Base-by-base conservation (phyloP, 2,329 filamentous ascomycete species). In the Colletotrichum australisinense region DNA sequence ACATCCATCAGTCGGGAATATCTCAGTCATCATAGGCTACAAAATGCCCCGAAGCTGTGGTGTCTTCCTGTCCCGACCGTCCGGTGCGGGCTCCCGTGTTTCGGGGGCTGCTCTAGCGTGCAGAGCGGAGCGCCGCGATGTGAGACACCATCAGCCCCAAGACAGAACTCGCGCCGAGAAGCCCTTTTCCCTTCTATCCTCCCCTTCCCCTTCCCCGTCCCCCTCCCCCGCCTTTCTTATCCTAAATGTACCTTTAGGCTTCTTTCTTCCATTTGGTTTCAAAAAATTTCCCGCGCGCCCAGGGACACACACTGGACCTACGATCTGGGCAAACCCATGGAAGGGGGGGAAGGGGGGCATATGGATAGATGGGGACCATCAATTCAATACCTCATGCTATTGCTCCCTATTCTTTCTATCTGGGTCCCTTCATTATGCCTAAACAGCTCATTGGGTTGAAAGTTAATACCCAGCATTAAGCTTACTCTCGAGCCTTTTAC, bases 1-100 rank as follows among this genome's bases (percentile, higher is more conserved):
- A n/a, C 19, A 49, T 49, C 42, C 42, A 19, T n/a, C 42, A n/a
- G 42, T 49, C 42, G 42, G 42, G 42, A 49, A 49, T 19, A 19
- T n/a, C 19, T 49, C 42, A 49, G 42, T 9, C 8, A 49, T 9
- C 42, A n/a, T 19, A 49, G 42, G 16, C 42, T 49, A 19, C 42
- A 19, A 49, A 49, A 49, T 49, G 16, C 42, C 42, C 42, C 42
- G 42, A 49, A 49, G 38, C 38, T 42, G 14, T 42, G 38, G 38
- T 49, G 7, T 12, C 38, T 28, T 22, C 26, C 60, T 38, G 67
- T 53, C 67, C 62, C 52, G 65, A 5, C 42, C 30, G 53, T 19
- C 26, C 60, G 67, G 60, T 65, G 19, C 38, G 38, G 38, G 60
- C 62, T 58, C 53, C 60, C 22, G 52, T 66, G 60, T 59, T 67